Conservation (phyloP, 2,329 filamentous ascomycete genomes). For the Paecilomyces dactylethromorphus region DNA sequence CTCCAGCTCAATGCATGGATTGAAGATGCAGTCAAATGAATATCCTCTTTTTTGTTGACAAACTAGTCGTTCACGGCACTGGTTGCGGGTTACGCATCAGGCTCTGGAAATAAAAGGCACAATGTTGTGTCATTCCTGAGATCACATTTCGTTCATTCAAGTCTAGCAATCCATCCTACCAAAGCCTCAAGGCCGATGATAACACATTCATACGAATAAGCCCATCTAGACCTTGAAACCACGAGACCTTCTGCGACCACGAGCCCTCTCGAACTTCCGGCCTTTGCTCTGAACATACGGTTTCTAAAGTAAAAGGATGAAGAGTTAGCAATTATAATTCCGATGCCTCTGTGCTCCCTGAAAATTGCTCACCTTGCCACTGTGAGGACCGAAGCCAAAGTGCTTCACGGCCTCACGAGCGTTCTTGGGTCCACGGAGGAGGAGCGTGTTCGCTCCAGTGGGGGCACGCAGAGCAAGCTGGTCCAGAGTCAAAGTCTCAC, state of each 20-base stretch:
- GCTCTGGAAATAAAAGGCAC: background rate
- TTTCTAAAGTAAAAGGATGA: slow-evolving; percentile 55
- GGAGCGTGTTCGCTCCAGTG: slow-evolving; percentile 92
- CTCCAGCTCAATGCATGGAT: background rate
- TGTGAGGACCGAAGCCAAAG: slow-evolving; percentile 97
- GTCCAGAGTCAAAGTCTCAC: slow-evolving; percentile 91
- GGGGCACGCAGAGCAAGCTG: slow-evolving; percentile 93
- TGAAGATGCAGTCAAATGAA: slow-evolving; percentile 1
- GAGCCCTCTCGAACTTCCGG: slow-evolving; percentile 98
- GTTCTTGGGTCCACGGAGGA: slow-evolving; percentile 98
- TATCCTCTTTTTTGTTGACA: background rate
- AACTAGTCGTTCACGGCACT: background rate
- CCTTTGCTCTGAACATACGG: slow-evolving; percentile 97
- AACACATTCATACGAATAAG: slow-evolving; percentile 2
- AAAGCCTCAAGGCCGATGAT: slow-evolving; percentile 1
- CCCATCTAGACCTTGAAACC: slow-evolving; percentile 97
- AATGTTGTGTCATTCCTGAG: background rate
- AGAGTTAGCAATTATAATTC: slow-evolving; percentile 5
- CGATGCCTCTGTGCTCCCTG: slow-evolving; percentile 4
- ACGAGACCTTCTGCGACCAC: slow-evolving; percentile 95
- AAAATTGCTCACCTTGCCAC: slow-evolving; percentile 71
- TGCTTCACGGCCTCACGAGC: slow-evolving; percentile 96
- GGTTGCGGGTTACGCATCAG: background rate
- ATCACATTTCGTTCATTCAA: slow-evolving; percentile 2
- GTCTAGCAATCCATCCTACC: slow-evolving; percentile 1